A percentile compares a stretch with the other conserved stretches of the same genome.
Evolutionary conservation across 2,329 filamentous ascomycete genomes (phyloP).

Genomic region (Neobulgaria alba): DNA sequence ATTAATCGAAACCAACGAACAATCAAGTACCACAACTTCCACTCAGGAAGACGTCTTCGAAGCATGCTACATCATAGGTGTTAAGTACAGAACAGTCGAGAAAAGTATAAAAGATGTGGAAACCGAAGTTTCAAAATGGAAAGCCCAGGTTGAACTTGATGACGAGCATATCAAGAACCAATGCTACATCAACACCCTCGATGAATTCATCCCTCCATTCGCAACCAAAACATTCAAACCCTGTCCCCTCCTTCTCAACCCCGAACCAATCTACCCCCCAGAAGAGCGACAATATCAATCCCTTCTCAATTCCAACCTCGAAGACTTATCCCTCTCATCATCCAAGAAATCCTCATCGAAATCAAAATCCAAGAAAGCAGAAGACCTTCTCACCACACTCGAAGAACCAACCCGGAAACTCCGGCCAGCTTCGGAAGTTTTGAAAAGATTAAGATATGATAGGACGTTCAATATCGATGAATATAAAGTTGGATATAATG

Average conservation of each 20-base stretch:
- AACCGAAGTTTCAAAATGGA: not conserved
- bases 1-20: no score
- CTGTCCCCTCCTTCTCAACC: not conserved
- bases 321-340: no score
- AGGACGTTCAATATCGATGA: slow-evolving; percentile 16
- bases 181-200: not conserved
- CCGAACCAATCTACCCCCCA: not conserved
- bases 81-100: not conserved
- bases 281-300: no score
- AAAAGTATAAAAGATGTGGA: not conserved
- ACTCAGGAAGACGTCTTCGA: not conserved
- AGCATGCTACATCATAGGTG: not conserved
- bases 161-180: not conserved
- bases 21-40: not conserved
- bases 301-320: no score
- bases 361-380: not conserved
- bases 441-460: slow-evolving; percentile 16
- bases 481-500: slow-evolving; percentile 18
- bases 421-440: slow-evolving; percentile 13
- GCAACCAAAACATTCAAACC: not conserved
- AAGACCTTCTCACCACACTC: not conserved
- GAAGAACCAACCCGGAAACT: slow-evolving; percentile 2
- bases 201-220: not conserved
- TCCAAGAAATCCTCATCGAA: not conserved
- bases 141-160: not conserved